Evolutionary conservation across 1,284 basidiomycete genomes (phyloP), one percentile per base, ranked within the genome.

Genomic region (Sporisorium iseilematis-ciliati): DNA sequence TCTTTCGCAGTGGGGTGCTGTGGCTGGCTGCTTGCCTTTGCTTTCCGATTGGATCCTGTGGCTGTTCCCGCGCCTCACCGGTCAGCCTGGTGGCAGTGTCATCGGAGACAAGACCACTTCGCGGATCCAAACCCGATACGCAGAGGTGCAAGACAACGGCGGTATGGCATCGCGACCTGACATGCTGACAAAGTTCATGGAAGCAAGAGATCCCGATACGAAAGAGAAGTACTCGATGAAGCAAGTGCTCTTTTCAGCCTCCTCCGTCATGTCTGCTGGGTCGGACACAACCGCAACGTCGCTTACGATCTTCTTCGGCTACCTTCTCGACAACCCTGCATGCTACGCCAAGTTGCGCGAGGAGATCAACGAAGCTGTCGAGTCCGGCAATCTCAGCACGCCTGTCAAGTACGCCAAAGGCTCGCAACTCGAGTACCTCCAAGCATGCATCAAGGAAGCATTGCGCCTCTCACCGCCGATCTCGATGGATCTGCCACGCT

Each of bases 371-470:
- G 62, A 65, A 20, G 82, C 82, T 43, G 56, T 76, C 23, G 72
- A 77, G 14, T 57, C 68, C 25, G 81, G 78, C 11, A 55, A 57
- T 18, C 65, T 82, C 10, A 49, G 60, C 14, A 53, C 72, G 25
- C 78, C 82, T 3, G 65, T 65, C 79, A 75, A 73, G 52, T 80
- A 84, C 41, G 77, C 68, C 10, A 68, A 76, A 11, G 82, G 75
- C 0, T 60, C 68, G 1, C 73, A 81, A 52, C 56, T 84, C 6
- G 65, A 70, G 23, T 82, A 80, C 25, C 56, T 83, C 3, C 75
- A 81, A 65, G 84, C 81, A 6, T 85, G 82, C 56, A 69, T 85
- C 61, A 85, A 85, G 64, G 84, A 85, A 58, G 71, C 76, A 0
- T 62, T 85, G 3, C 78, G 84, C 12, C 78, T 85, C 2, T 82